phyloP scores from a whole-genome alignment of 306 rosid species.

The Cyamopsis tetragonoloba region DNA sequence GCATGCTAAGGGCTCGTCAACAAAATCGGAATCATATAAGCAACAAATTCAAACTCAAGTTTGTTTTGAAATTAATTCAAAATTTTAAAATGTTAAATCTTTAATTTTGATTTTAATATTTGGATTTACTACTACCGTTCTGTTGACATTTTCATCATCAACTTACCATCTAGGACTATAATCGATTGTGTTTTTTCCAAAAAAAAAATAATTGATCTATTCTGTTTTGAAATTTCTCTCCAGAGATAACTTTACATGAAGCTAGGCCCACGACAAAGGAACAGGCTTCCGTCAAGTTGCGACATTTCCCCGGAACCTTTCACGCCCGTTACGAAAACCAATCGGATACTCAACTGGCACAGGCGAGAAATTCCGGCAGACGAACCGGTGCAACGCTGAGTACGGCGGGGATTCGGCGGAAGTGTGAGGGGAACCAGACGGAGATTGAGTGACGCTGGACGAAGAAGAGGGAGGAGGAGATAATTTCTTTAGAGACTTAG shows the following conservation, averaged over 20 bases:
- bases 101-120: too few relatives aligned
- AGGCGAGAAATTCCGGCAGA: conserved; percentile 22
- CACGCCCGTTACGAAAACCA: conserved; percentile 28
- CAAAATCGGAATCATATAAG: too few relatives aligned
- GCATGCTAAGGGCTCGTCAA: too few relatives aligned
- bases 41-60: too few relatives aligned
- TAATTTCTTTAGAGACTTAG: conserved; percentile 37
- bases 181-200: too few relatives aligned
- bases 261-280: conserved; percentile 19
- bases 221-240: not conserved
- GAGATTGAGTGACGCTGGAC: conserved; percentile 33
- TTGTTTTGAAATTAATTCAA: too few relatives aligned
- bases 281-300: conserved; percentile 34
- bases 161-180: not conserved
- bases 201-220: too few relatives aligned
- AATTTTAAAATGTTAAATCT: too few relatives aligned
- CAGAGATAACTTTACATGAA: not conserved
- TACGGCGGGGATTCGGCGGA: conserved; percentile 18
- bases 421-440: conserved; percentile 39
- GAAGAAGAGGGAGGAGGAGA: conserved; percentile 50
- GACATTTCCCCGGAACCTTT: conserved; percentile 24
- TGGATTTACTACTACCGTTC: too few relatives aligned
- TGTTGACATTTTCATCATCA: too few relatives aligned
- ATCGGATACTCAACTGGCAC: conserved; percentile 22
- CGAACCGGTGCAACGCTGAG: conserved; percentile 20